Percentiles rank a stretch among this genome's conserved stretches.
Conservation (phyloP, 257 asterid genomes). For the Osmanthus fragrans region DNA sequence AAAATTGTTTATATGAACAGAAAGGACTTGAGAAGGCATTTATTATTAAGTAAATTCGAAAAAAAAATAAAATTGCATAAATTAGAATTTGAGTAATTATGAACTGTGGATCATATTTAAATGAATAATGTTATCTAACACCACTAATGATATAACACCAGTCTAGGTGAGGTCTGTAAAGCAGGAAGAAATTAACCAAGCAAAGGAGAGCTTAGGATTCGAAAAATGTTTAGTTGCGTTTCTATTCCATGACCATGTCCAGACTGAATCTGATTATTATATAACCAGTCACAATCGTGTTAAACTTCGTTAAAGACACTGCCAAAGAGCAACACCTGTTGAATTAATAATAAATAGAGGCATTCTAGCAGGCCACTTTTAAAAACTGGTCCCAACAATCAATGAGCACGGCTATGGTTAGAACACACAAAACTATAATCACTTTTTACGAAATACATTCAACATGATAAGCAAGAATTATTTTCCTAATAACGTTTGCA, state of each 20-base stretch:
- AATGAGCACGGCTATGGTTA: neutral
- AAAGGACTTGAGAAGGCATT: neutral
- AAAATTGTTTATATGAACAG: conserved; percentile 11
- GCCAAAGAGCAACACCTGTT: neutral
- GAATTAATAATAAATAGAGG: neutral
- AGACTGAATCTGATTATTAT: neutral
- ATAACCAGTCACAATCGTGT: neutral
- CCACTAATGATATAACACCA: too few relatives aligned
- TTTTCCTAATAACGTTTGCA: neutral
- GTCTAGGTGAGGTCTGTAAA: too few relatives aligned
- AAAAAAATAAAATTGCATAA: neutral
- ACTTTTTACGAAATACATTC: neutral
- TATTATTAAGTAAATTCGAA: neutral
- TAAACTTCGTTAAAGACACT: neutral
- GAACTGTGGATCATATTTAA: too few relatives aligned
- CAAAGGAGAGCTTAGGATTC: neutral
- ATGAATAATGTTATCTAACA: too few relatives aligned
- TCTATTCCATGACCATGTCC: neutral
- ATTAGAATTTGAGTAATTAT: too few relatives aligned
- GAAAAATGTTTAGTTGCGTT: neutral
- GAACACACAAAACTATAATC: neutral
- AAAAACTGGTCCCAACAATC: neutral
- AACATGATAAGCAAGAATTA: neutral
- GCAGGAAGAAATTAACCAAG: too few relatives aligned
- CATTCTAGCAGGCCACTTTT: neutral